Percentiles rank a stretch among this genome's conserved stretches.
Evolutionary conservation across 1,284 basidiomycete genomes (phyloP).

Genomic region (Puccinia sorghi): DNA sequence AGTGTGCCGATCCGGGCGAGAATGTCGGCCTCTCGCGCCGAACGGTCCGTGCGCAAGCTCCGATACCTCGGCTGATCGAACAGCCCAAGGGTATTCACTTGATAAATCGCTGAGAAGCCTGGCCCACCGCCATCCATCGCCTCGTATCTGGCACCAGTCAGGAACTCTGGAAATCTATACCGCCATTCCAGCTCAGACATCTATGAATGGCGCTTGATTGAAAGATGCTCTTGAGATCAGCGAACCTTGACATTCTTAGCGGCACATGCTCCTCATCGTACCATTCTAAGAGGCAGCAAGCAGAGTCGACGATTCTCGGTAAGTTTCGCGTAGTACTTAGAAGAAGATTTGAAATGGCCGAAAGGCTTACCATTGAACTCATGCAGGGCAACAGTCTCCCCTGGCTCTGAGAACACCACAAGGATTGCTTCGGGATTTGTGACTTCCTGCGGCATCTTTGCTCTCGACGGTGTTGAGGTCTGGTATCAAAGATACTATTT

Average conservation of each 20-base stretch:
- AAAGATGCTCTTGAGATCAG: slow-evolving; percentile 40
- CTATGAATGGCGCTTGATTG: no score
- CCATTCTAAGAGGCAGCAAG: slow-evolving; percentile 55
- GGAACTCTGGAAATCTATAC: slow-evolving; percentile 56
- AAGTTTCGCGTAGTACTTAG: background rate
- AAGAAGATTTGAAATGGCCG: background rate
- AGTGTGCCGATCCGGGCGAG: slow-evolving; percentile 57
- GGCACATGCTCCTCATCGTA: slow-evolving; percentile 60
- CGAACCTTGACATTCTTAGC: slow-evolving; percentile 56
- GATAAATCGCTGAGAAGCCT: slow-evolving; percentile 58
- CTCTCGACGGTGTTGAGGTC: no score
- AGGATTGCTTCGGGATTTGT: slow-evolving; percentile 52
- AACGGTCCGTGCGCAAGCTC: slow-evolving; percentile 56
- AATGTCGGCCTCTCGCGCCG: slow-evolving; percentile 58
- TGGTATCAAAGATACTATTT: no score
- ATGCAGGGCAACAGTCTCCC: slow-evolving; percentile 52
- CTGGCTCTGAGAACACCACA: slow-evolving; percentile 56
- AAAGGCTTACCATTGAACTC: slow-evolving; percentile 56
- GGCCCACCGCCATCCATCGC: slow-evolving; percentile 53
- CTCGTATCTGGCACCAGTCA: slow-evolving; percentile 55
- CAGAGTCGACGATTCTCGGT: background rate
- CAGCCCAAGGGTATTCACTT: slow-evolving; percentile 55
- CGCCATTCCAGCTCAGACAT: slow-evolving; percentile 9
- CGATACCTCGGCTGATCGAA: slow-evolving; percentile 58
- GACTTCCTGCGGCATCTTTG: slow-evolving; percentile 17